A percentile compares a stretch with the other conserved stretches of the same genome.
phyloP scores from a whole-genome alignment of 441 rosid species.

The Erodium moschatum region DNA sequence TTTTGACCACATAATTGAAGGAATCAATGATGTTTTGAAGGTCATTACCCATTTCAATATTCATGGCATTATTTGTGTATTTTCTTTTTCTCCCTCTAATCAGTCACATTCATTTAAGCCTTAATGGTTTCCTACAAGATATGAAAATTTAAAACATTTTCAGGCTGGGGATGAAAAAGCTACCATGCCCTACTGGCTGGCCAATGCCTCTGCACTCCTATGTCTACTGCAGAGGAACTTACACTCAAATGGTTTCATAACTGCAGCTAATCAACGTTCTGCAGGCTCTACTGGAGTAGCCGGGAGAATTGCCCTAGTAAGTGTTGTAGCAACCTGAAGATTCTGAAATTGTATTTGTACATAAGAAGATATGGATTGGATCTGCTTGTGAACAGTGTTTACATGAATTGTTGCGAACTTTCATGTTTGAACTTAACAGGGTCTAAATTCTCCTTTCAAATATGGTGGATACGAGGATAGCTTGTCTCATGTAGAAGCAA shows the following conservation, averaged over 20 bases:
- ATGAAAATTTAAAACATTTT: slow-evolving; percentile 20
- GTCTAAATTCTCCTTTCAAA: slow-evolving; percentile 76
- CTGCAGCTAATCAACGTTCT: slow-evolving; percentile 49
- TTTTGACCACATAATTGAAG: slow-evolving; percentile 83
- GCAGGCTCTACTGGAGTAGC: slow-evolving; percentile 44
- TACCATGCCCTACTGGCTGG: slow-evolving; percentile 82
- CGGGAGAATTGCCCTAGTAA: slow-evolving; percentile 67
- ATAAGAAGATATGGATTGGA: background rate
- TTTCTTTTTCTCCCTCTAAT: slow-evolving; percentile 5
- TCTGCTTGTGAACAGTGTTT: background rate
- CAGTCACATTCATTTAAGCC: too few species aligned
- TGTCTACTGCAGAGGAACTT: slow-evolving; percentile 89
- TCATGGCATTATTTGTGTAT: slow-evolving; percentile 11
- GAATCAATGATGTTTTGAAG: slow-evolving; percentile 81
- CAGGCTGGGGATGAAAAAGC: slow-evolving; percentile 70
- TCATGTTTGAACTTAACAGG: slow-evolving; percentile 32
- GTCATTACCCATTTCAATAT: slow-evolving; percentile 24
- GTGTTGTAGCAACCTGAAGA: slow-evolving; percentile 17
- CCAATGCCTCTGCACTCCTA: slow-evolving; percentile 83
- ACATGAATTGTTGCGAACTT: background rate
- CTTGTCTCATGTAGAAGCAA: slow-evolving; percentile 70
- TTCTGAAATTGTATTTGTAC: background rate
- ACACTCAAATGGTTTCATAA: slow-evolving; percentile 65
- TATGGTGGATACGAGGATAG: slow-evolving; percentile 69
- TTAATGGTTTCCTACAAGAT: too few species aligned